A percentile compares a stretch with the other conserved stretches of the same genome.
Evolutionary conservation across 2,329 filamentous ascomycete species (phyloP).

Genomic region (Colletotrichum ledebouriae): DNA sequence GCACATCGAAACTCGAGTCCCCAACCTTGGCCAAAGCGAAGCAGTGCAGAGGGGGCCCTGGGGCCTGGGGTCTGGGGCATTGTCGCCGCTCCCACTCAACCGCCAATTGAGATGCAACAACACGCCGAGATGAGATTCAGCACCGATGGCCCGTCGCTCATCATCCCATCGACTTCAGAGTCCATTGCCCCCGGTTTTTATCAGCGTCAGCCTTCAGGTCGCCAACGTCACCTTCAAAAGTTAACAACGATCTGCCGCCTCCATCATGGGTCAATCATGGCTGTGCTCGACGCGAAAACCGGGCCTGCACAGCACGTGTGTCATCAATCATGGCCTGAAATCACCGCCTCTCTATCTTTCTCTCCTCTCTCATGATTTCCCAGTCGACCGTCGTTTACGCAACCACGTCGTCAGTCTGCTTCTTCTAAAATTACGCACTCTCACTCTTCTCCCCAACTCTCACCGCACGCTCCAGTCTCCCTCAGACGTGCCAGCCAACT

Average conservation of each 20-base stretch:
- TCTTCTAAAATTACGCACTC: slow-evolving; percentile 3
- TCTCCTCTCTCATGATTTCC: not conserved
- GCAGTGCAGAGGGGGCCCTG: not conserved
- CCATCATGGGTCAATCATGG: not conserved
- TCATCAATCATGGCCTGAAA: not conserved
- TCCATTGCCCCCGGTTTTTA: no score
- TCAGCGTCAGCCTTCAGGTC: no score
- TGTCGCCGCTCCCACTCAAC: slow-evolving; percentile 7
- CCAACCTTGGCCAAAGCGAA: slow-evolving; percentile 8
- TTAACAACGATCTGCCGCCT: slow-evolving; percentile 4
- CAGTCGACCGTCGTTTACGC: not conserved
- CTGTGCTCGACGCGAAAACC: slow-evolving; percentile 9
- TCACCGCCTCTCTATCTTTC: no score
- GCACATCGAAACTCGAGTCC: not conserved
- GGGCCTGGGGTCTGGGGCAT: no score
- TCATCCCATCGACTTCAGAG: not conserved
- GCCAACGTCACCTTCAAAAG: no score
- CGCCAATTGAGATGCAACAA: slow-evolving; percentile 22
- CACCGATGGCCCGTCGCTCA: not conserved
- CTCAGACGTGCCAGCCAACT: not conserved
- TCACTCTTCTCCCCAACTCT: not conserved
- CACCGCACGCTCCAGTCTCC: not conserved
- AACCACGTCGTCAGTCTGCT: slow-evolving; percentile 7
- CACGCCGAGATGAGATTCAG: not conserved
- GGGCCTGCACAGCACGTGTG: not conserved